Base-by-base conservation (phyloP, 2,329 filamentous ascomycete species). In the Xylariales sp. region DNA sequence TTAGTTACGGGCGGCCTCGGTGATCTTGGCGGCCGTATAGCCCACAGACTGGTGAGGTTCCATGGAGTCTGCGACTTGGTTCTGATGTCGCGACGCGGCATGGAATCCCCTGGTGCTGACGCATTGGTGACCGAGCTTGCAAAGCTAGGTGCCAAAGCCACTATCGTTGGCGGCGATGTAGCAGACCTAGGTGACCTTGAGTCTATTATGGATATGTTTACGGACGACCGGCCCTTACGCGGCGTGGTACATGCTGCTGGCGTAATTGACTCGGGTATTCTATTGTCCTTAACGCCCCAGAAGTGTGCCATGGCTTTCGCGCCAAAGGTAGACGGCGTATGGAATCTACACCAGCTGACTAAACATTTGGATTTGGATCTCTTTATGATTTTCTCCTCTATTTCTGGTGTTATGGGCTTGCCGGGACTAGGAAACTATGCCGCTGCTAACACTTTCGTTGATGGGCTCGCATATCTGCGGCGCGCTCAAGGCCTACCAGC, bases 191-290 rank as follows among this genome's bases (percentile, higher is more conserved):
- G 72, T 1, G 67, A 54, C 48, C 50, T 78, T 41, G 56, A 53
- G 34, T 70, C 70, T 16, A 60, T 76, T 28, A 74, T 77, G 69
- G 58, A 54, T 52, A 43, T 66, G 18, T 76, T 77, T 58, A 68
- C 28, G 46, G 58, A 63, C 23, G 67, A 73, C n/a, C 71, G 75
- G 18, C 76, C 77, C n/a, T 64, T 78, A 50, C 71, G 77, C 23
- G 77, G 75, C 30, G 69, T 78, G 14, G 57, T 78, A 34, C 77
- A 78, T 57, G 75, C 75, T 5, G 76, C 76, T 28, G 76, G 76
- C 12, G 69, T 74, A 16, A 41, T 60, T 9, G 74, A 77, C 67
- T 69, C 71, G 9, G 76, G 77, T 9, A 64, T 75, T 39, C 71
- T 78, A 16, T 62, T 66, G 6, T n/a, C 74, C 59, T 67, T 78